phyloP scores from a whole-genome alignment of 2,329 filamentous ascomycete genomes.

The Clathrospora elynae region DNA sequence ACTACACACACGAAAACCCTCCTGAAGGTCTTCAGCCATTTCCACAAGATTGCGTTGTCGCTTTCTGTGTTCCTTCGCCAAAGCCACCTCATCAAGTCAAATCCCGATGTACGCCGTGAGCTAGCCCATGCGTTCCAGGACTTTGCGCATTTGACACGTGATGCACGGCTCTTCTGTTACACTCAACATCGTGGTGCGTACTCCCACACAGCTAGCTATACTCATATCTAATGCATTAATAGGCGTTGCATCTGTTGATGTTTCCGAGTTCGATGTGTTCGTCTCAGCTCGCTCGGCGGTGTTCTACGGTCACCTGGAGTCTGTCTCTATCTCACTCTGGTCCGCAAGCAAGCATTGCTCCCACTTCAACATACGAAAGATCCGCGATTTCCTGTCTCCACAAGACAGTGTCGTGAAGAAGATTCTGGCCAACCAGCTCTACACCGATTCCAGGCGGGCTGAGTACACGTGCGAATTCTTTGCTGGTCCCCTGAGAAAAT shows the following conservation, averaged over 20 bases:
- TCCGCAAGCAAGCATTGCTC: conserved; percentile 17
- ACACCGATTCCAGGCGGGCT: conserved; percentile 24
- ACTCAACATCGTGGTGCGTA: conserved; percentile 9
- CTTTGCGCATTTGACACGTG: conserved; percentile 23
- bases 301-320: conserved; percentile 24
- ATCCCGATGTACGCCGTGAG: conserved; percentile 26
- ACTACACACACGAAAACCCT: conserved; percentile 21
- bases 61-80: conserved; percentile 26
- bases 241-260: conserved; percentile 5
- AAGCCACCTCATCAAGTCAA: conserved; percentile 21
- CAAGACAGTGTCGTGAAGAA: conserved; percentile 51
- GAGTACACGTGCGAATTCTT: conserved; percentile 60
- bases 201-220: not conserved
- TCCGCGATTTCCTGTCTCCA: conserved; percentile 47
- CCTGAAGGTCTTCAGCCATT: conserved; percentile 25
- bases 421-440: conserved; percentile 46
- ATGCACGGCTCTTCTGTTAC: conserved; percentile 15
- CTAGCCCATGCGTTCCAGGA: conserved; percentile 27
- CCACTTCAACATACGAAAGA: conserved; percentile 29
- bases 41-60: conserved; percentile 27
- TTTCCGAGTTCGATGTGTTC: conserved; percentile 20
- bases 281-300: conserved; percentile 14
- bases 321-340: conserved; percentile 25
- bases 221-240: conserved; percentile 3
- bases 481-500: conserved; percentile 45